Conservation (phyloP, 2,329 filamentous ascomycete species). For the Fusarium luffae region DNA sequence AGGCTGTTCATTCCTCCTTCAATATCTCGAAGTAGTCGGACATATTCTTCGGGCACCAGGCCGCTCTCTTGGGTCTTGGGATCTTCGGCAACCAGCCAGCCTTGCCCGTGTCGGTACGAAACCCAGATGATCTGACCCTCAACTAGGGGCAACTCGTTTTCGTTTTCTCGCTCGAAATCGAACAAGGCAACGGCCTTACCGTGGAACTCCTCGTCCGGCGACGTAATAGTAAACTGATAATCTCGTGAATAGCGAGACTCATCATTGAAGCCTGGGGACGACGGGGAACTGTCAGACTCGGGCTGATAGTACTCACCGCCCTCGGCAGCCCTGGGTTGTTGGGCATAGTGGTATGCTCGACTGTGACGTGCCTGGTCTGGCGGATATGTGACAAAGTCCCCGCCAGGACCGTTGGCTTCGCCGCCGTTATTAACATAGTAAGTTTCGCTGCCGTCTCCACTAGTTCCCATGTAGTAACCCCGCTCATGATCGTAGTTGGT, state of each 20-base stretch:
- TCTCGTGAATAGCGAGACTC: conserved; percentile 87
- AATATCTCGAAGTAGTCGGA: conserved; percentile 90
- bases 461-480: conserved; percentile 74
- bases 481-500: conserved; percentile 68
- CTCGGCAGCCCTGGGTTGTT: conserved; percentile 59
- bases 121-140: conserved; percentile 98
- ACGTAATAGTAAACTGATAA: conserved; percentile 95
- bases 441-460: conserved; percentile 76
- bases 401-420: conserved; percentile 80
- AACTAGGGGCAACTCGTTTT: conserved; percentile 91
- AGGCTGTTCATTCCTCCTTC: conserved; percentile 86
- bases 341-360: conserved; percentile 56
- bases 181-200: conserved; percentile 96
- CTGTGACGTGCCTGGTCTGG: conserved; percentile 71
- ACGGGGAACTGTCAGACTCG: conserved; percentile 68
- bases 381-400: conserved; percentile 84
- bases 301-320: conserved; percentile 63
- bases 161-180: conserved; percentile 94
- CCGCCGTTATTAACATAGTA: conserved; percentile 78
- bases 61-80: conserved; percentile 94
- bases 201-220: conserved; percentile 96
- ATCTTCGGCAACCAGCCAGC: conserved; percentile 97
- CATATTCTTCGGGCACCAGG: conserved; percentile 95
- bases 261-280: conserved; percentile 67
- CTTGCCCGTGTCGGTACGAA: conserved; percentile 94